Conservation (phyloP, 352 stramenopile species). For the Pythium apleroticum region DNA sequence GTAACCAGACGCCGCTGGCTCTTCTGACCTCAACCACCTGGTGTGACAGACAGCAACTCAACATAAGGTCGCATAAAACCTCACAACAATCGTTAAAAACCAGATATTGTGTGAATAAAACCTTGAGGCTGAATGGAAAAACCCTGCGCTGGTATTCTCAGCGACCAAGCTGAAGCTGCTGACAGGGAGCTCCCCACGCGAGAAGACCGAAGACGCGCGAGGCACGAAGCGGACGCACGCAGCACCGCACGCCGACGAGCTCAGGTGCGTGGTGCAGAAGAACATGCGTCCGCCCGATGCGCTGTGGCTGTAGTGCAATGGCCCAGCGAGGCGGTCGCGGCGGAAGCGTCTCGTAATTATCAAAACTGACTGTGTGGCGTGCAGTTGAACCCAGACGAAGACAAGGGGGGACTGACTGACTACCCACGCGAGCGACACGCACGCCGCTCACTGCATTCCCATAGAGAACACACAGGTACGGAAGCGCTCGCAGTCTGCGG, state of each 20-base stretch:
- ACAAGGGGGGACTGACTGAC: not conserved
- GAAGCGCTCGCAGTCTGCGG: no score
- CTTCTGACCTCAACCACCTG: slow-evolving; percentile 20
- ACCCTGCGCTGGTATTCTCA: slow-evolving; percentile 21
- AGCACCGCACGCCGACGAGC: not conserved
- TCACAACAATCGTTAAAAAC: not conserved
- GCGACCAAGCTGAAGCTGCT: slow-evolving; percentile 27
- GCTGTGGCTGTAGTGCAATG: not conserved
- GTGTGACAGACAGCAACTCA: slow-evolving; percentile 17
- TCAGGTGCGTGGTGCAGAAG: not conserved
- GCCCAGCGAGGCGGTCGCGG: not conserved
- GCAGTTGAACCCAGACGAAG: slow-evolving; percentile 8
- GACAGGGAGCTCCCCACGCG: slow-evolving; percentile 6
- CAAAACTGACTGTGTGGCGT: not conserved
- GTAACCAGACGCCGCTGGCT: slow-evolving; percentile 13
- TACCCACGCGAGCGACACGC: not conserved
- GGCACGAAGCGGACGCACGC: not conserved
- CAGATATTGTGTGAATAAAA: slow-evolving; percentile 11
- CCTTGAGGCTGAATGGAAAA: slow-evolving; percentile 3
- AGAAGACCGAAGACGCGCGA: slow-evolving; percentile 1
- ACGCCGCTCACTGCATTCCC: not conserved
- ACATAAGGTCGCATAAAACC: slow-evolving; percentile 21
- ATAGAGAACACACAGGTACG: slow-evolving; percentile 10
- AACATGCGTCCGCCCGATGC: not conserved
- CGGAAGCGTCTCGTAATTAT: not conserved